phyloP scores from a whole-genome alignment of 352 stramenopile species.

The Pythium volutum region DNA sequence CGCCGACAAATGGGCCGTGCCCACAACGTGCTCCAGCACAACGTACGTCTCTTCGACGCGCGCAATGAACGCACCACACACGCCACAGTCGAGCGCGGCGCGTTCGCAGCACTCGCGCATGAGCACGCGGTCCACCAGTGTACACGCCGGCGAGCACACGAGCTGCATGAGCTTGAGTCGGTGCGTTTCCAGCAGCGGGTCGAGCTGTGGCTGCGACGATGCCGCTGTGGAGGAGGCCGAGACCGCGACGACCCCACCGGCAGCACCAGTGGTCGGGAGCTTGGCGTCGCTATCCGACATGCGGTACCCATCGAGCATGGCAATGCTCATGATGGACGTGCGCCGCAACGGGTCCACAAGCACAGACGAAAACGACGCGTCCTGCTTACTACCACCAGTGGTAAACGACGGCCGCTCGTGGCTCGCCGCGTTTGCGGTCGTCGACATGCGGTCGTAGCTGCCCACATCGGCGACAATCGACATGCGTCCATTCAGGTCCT shows the following conservation, averaged over 20 bases:
- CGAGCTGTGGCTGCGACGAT: slow-evolving; percentile 29
- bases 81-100: slow-evolving; percentile 40
- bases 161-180: slow-evolving; percentile 49
- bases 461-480: slow-evolving; percentile 38
- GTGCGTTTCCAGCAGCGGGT: slow-evolving; percentile 35
- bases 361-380: neutral
- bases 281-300: slow-evolving; percentile 34
- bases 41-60: slow-evolving; percentile 48
- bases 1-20: slow-evolving; percentile 28
- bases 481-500: slow-evolving; percentile 15
- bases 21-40: slow-evolving; percentile 48
- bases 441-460: slow-evolving; percentile 28
- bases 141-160: slow-evolving; percentile 55
- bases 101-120: slow-evolving; percentile 61
- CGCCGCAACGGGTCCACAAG: slow-evolving; percentile 24
- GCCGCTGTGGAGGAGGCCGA: too few species aligned
- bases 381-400: neutral
- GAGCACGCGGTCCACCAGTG: slow-evolving; percentile 48
- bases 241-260: too few species aligned
- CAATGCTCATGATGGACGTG: slow-evolving; percentile 51
- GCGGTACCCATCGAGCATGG: slow-evolving; percentile 46
- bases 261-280: neutral
- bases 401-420: neutral
- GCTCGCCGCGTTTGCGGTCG: neutral
- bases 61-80: slow-evolving; percentile 49